A percentile compares a stretch with the other conserved stretches of the same genome.
These are phyloP conservation scores for Carpinus fangiana DNA, from an alignment of 306 rosid genomes.

Conservation along the genomic window DNA sequence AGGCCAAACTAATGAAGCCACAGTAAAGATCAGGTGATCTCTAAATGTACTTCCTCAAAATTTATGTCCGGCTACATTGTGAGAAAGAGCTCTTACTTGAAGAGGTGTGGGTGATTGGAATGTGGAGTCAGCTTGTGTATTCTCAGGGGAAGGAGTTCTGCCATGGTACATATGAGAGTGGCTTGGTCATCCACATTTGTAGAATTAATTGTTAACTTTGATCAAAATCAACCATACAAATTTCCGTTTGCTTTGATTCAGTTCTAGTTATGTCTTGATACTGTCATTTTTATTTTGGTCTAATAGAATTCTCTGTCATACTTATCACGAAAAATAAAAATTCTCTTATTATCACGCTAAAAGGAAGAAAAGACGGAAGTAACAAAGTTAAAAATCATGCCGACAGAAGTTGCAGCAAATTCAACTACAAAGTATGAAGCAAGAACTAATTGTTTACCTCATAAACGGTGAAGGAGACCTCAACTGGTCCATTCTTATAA, in stretches of 20 bases:
- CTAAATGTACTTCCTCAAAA: background rate
- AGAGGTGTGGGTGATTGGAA: background rate
- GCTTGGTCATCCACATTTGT: background rate
- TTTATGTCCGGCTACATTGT: background rate
- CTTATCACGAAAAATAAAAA: background rate
- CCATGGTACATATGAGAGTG: background rate
- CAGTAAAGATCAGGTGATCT: background rate
- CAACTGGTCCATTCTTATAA: conserved; percentile 89
- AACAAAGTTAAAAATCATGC: background rate
- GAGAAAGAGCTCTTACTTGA: background rate
- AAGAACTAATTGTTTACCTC: conserved; percentile 60
- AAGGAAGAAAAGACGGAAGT: background rate
- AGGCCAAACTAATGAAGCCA: background rate
- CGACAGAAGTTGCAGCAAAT: conserved; percentile 18
- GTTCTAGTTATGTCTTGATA: background rate
- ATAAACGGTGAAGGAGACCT: conserved; percentile 82
- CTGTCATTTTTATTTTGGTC: background rate
- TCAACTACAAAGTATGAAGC: conserved; percentile 2
- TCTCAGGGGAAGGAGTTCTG: background rate
- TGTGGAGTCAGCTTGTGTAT: background rate
- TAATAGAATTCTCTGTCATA: background rate
- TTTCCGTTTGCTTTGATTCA: background rate
- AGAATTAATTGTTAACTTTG: background rate
- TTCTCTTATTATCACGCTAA: no score
- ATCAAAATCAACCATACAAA: background rate